These are phyloP conservation scores for Orbilia blumenaviensis DNA, from an alignment of 2,329 filamentous ascomycete species.

Conservation along the genomic window DNA sequence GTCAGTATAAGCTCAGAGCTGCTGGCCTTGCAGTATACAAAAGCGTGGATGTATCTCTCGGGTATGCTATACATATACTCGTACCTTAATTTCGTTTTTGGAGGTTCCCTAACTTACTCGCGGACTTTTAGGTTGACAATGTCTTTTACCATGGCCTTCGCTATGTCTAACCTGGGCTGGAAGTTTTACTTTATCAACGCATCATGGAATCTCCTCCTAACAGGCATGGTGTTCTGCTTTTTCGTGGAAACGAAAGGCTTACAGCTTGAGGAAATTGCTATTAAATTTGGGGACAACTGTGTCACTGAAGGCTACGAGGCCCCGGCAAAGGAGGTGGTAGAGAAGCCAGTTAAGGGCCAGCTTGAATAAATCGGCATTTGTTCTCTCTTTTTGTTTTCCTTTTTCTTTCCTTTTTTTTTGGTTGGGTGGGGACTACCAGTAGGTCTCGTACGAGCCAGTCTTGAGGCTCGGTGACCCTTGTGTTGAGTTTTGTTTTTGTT, in stretches of 20 bases:
- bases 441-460: not conserved
- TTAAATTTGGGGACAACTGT: slow-evolving; percentile 57
- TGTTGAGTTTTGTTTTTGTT: too few relatives aligned
- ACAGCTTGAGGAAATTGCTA: slow-evolving; percentile 58
- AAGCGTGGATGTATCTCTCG: slow-evolving; percentile 58
- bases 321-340: not conserved
- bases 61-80: slow-evolving; percentile 55
- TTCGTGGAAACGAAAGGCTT: slow-evolving; percentile 59
- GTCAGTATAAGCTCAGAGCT: slow-evolving; percentile 59
- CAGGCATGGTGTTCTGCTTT: slow-evolving; percentile 57
- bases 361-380: not conserved
- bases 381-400: not conserved
- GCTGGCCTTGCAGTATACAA: slow-evolving; percentile 59
- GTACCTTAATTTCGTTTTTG: not conserved
- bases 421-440: too few relatives aligned
- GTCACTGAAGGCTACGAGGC: slow-evolving; percentile 25
- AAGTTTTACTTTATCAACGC: slow-evolving; percentile 60
- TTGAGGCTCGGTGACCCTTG: too few relatives aligned
- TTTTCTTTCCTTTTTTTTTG: not conserved
- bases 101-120: not conserved
- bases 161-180: slow-evolving; percentile 59
- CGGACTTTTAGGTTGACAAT: slow-evolving; percentile 54
- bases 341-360: not conserved
- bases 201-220: slow-evolving; percentile 58
- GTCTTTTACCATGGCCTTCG: slow-evolving; percentile 59